Base-by-base conservation (phyloP, 1,139 yeast species). In the Geotrichum fermentans region DNA sequence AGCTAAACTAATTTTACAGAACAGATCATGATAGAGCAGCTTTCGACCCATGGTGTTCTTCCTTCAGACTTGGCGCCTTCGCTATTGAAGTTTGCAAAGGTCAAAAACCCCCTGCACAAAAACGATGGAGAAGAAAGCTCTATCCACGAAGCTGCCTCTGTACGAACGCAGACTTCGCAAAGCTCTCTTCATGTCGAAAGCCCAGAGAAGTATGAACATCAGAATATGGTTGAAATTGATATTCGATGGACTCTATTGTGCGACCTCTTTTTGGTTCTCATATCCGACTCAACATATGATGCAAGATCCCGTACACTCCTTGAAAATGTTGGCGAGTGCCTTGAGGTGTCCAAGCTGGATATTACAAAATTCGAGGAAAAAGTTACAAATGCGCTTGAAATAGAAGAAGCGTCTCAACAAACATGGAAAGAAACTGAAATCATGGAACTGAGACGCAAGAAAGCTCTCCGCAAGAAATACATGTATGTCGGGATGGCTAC, bases 401-500 rank as follows among this genome's bases (percentile, higher is more conserved):
- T 92, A 64, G 95, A 87, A 57, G 88, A 86, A 42, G 77, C 80
- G 24, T 69, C 76, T 1, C 83, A 79, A 46, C 95, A 88, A 60
- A 76, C 78, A 8, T 78, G 95, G 79, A 79, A 82, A 54, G 96
- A 89, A 61, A 71, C 74, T 21, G 82, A 80, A 55, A 77, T 87
- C 53, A 76, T 86, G 61, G 83, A 84, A 46, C 75, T 74, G 43
- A 79, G 95, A 56, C 77, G 87, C 35, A 84, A 79, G 60, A 75
- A 73, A 58, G 80, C 83, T 41, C 76, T 75, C 56, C 78, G 77
- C 54, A 82, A 76, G 61, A 82, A 92, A 60, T 72, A 87, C 64
- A 84, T 90, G 51, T 88, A 87, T 62, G 88, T 94, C 56, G 98
- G 98, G 0, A 70, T 94, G 51, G 99, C 98, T 0, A 92, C 97